Percentiles rank a stretch among this genome's conserved stretches.
Evolutionary conservation across 495 filamentous ascomycete species (phyloP).

Genomic region (Penicillium cinerascens): DNA sequence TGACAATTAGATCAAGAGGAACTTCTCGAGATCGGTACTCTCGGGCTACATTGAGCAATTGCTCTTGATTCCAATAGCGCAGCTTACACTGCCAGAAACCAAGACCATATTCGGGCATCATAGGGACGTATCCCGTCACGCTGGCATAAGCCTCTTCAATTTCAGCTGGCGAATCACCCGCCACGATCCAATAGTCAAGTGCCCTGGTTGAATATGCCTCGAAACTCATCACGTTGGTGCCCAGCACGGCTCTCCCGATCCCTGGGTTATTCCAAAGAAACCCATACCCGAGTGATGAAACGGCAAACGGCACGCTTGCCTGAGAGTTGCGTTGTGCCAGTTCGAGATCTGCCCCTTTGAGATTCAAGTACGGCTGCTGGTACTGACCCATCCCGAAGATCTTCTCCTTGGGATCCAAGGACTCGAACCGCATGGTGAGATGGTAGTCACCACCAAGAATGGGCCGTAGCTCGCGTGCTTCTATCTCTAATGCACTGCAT

Average conservation of each 20-base stretch:
- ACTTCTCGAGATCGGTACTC: constrained; percentile 49
- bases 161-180: constrained; percentile 48
- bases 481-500: constrained; percentile 49
- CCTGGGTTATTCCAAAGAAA: constrained; percentile 58
- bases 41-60: constrained; percentile 50
- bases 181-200: constrained; percentile 59
- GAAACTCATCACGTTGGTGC: constrained; percentile 56
- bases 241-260: constrained; percentile 53
- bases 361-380: constrained; percentile 52
- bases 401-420: constrained; percentile 47
- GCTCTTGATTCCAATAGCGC: constrained; percentile 57
- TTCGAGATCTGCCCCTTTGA: constrained; percentile 55
- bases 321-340: constrained; percentile 61
- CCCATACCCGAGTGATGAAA: constrained; percentile 54
- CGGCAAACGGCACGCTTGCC: constrained; percentile 53
- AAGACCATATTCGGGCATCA: constrained; percentile 61
- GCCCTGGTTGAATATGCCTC: constrained; percentile 51
- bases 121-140: constrained; percentile 51
- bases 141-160: constrained; percentile 50
- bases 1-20: constrained; percentile 55
- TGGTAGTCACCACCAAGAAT: constrained; percentile 50
- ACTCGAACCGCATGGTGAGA: constrained; percentile 52
- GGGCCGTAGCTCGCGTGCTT: constrained; percentile 54
- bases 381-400: constrained; percentile 64
- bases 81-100: constrained; percentile 64